Evolutionary conservation across 495 filamentous ascomycete species (phyloP), one percentile per base, ranked within the genome.

Genomic region (Astrothelium subdiscretum): DNA sequence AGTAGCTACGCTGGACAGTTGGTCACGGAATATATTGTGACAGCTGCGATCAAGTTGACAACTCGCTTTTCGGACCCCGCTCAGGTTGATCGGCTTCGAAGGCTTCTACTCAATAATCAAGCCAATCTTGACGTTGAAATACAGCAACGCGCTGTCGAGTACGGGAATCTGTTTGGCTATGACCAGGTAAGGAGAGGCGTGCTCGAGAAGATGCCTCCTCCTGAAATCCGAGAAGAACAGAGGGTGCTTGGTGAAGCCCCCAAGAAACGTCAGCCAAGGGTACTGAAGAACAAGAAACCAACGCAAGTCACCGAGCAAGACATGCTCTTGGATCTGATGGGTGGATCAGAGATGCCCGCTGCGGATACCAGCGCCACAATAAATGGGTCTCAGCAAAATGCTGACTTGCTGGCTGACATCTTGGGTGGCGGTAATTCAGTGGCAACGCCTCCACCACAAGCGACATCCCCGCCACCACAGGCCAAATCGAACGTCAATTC

Each of bases 201-300:
- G 12, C 78, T 98, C 1, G 94, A 98, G 75, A 90, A 91, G 70
- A 98, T 98, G 94, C 94, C 94, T 13, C 83, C 92, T 2, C 94
- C 94, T 8, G 92, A 97, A 71, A 97, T 97, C 67, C 90, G 91
- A 59, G 94, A 98, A 72, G 87, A 92, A 70, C 91, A 91, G 60
- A 79, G 92, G 42, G 90, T 96, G 6, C 77, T 97, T 15, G 90
- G 92, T n/a, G 88, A 92, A 67, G 85, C 89, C 6, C 76, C 85
- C 54, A 92, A 88, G 80, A 95, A 92, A 76, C 81, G 84, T 54
- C 85, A 84, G 68, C 90, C 89, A 71, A 84, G 83, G 42, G 67
- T 79, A n/a, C 78, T 84, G 67, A 80, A 82, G 68, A 95, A 89
- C 74, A 95, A 89, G 72, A 86, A 84, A 67, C 73, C 76, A 3